Evolutionary conservation across 306 rosid species (phyloP).

Genomic region (Mimosa pudica): DNA sequence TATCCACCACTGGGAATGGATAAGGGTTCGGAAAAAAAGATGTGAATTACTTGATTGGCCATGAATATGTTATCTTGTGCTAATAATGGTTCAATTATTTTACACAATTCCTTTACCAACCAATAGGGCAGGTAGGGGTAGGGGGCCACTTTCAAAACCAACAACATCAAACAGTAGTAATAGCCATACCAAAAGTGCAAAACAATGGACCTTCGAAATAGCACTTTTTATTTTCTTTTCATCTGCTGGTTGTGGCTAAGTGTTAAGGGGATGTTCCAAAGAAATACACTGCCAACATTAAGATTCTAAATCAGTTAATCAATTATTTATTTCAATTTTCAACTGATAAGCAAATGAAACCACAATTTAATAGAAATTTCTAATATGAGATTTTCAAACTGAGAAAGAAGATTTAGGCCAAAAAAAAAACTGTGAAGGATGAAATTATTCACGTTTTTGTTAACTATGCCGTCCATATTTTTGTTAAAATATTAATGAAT

Average conservation of each 20-base stretch:
- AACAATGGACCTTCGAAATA: neutral
- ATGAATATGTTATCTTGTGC: neutral
- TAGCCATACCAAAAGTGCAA: neutral
- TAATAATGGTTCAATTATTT: neutral
- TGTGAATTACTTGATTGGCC: neutral
- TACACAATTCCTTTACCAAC: neutral
- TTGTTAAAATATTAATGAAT: neutral
- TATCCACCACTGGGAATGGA: neutral
- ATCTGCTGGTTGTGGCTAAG: neutral
- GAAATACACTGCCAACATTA: too few species aligned
- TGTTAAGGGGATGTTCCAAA: too few species aligned
- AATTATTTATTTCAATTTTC: too few species aligned
- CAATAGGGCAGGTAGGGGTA: neutral
- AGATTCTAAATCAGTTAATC: too few species aligned
- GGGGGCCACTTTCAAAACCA: neutral
- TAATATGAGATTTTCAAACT: too few species aligned
- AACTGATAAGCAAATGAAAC: too few species aligned
- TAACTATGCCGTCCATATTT: neutral
- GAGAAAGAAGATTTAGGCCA: too few species aligned
- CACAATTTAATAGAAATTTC: too few species aligned
- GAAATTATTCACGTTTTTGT: neutral
- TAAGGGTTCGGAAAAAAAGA: too few species aligned
- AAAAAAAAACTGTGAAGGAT: too few species aligned
- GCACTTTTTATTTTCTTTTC: too few species aligned
- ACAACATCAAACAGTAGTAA: too few species aligned